phyloP scores from a whole-genome alignment of 1,284 basidiomycete species.

The Fomitopsis palustris region DNA sequence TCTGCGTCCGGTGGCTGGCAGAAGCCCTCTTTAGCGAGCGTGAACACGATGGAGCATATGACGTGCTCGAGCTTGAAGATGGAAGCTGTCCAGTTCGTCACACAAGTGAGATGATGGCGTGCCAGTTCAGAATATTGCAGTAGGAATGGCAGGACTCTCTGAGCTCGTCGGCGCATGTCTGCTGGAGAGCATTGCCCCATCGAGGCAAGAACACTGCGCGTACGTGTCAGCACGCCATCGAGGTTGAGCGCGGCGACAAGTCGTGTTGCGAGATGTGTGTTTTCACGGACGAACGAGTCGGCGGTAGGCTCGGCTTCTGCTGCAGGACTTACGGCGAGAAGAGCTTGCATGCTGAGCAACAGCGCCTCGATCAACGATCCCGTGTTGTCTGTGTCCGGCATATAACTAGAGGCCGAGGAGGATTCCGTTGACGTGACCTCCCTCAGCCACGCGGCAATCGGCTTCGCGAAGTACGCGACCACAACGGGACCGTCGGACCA shows the following conservation, averaged over 20 bases:
- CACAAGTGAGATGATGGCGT: conserved; percentile 49
- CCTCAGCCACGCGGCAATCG: conserved; percentile 47
- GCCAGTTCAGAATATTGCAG: conserved; percentile 51
- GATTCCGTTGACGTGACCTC: conserved; percentile 21
- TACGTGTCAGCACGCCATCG: conserved; percentile 31
- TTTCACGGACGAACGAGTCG: conserved; percentile 26
- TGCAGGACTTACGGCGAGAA: conserved; percentile 15
- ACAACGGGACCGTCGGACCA: conserved; percentile 41
- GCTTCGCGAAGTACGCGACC: conserved; percentile 44
- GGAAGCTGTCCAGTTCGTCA: conserved; percentile 69
- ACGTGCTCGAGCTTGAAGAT: conserved; percentile 86
- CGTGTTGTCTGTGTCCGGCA: conserved; percentile 14
- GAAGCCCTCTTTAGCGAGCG: conserved; percentile 85
- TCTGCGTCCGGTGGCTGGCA: conserved; percentile 80
- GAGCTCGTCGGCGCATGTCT: conserved; percentile 28
- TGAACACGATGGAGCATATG: conserved; percentile 70
- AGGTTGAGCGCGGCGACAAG: conserved; percentile 28
- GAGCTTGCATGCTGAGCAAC: conserved; percentile 39
- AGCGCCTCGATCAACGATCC: conserved; percentile 54
- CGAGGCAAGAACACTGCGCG: conserved; percentile 33
- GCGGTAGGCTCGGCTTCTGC: conserved; percentile 18
- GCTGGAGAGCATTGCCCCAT: conserved; percentile 26
- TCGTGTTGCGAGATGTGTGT: conserved; percentile 18
- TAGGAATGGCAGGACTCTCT: conserved; percentile 65
- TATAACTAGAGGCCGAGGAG: conserved; percentile 2